Conservation (phyloP, 2,329 filamentous ascomycete genomes). For the Plectosphaerella plurivora region DNA sequence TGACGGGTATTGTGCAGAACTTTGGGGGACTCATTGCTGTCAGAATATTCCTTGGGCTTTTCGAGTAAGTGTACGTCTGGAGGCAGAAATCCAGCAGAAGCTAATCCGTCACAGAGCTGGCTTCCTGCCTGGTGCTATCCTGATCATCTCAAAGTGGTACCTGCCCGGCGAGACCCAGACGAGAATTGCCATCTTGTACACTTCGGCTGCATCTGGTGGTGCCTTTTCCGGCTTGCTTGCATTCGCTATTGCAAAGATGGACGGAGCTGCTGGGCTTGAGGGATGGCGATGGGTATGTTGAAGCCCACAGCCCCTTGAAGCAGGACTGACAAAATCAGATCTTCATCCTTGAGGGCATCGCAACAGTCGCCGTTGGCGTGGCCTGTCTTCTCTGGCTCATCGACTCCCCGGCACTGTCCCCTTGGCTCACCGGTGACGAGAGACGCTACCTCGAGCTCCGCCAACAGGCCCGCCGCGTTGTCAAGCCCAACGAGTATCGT, state of each 20-base stretch:
- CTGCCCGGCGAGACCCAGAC: slow-evolving; percentile 22
- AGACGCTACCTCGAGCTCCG: slow-evolving; percentile 34
- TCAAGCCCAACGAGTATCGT: slow-evolving; percentile 15
- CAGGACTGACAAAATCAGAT: slow-evolving; percentile 24
- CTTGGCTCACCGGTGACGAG: slow-evolving; percentile 33
- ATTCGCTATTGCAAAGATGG: slow-evolving; percentile 38
- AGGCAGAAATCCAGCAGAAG: background rate
- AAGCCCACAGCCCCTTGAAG: background rate
- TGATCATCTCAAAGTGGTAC: slow-evolving; percentile 28
- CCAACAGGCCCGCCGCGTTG: slow-evolving; percentile 22
- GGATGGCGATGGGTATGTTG: slow-evolving; percentile 40
- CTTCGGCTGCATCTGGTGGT: slow-evolving; percentile 28
- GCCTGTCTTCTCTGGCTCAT: slow-evolving; percentile 42
- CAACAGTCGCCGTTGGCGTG: slow-evolving; percentile 30
- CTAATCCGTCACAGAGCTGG: slow-evolving; percentile 18
- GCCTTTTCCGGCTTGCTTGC: slow-evolving; percentile 42
- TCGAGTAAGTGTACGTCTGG: slow-evolving; percentile 21
- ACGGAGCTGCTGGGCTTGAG: slow-evolving; percentile 33
- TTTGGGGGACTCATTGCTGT: slow-evolving; percentile 33
- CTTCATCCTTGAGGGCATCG: slow-evolving; percentile 47
- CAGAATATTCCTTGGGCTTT: slow-evolving; percentile 32
- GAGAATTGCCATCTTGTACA: slow-evolving; percentile 28
- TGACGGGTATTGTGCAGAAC: slow-evolving; percentile 29
- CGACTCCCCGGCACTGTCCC: slow-evolving; percentile 30
- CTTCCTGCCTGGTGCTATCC: slow-evolving; percentile 24